Conservation (phyloP, 441 rosid genomes). For the Populus hybrid region DNA sequence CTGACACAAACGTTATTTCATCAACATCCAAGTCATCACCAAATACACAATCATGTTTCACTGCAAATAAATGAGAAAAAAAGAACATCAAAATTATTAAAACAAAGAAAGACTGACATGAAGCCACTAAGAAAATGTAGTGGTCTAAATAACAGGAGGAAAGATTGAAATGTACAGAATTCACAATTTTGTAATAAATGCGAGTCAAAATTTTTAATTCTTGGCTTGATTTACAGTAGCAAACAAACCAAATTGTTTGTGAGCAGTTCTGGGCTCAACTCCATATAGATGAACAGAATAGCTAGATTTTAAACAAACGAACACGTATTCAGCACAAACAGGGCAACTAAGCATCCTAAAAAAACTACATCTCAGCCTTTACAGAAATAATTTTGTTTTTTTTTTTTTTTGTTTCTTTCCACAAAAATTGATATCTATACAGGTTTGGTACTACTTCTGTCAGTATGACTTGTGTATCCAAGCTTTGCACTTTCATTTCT, state of each 20-base stretch:
- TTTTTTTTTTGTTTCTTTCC: too few species aligned
- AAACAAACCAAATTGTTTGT: background rate
- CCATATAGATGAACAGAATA: too few species aligned
- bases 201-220: background rate
- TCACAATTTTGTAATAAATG: background rate
- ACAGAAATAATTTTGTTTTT: too few species aligned
- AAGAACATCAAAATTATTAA: constrained; percentile 3
- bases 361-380: too few species aligned
- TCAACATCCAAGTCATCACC: constrained; percentile 73
- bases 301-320: too few species aligned
- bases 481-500: too few species aligned
- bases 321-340: too few species aligned
- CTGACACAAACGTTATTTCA: constrained; percentile 70
- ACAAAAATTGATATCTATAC: too few species aligned
- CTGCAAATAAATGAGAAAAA: constrained; percentile 34
- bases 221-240: background rate
- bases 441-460: too few species aligned
- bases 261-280: constrained; percentile 1
- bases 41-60: constrained; percentile 85
- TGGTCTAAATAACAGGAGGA: background rate
- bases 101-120: constrained; percentile 11
- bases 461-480: too few species aligned
- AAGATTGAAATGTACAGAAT: background rate
- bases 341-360: too few species aligned
- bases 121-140: background rate